A percentile compares a stretch with the other conserved stretches of the same genome.
phyloP scores from a whole-genome alignment of 2,329 filamentous ascomycete species.

The Fonsecaea erecta region DNA sequence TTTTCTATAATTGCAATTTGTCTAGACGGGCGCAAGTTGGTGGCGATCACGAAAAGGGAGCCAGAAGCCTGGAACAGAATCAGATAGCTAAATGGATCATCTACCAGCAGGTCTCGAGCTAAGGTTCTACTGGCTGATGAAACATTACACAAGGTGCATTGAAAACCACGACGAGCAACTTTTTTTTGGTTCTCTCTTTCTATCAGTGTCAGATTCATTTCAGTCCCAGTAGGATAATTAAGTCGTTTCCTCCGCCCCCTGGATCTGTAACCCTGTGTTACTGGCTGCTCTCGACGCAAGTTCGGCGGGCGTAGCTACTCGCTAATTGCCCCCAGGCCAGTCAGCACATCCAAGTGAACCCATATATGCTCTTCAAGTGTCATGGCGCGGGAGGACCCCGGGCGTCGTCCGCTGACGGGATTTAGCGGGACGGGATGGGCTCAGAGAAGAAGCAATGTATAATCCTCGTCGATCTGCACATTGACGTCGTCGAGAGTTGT shows the following conservation, averaged over 20 bases:
- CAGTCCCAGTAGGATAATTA: background rate
- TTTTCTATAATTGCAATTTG: background rate
- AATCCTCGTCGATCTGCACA: constrained; percentile 29
- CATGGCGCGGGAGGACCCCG: background rate
- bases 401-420: background rate
- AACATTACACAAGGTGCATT: background rate
- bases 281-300: too few species aligned
- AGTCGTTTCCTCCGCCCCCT: too few species aligned
- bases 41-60: background rate
- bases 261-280: too few species aligned
- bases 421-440: background rate
- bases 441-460: constrained; percentile 29
- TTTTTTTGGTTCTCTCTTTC: background rate
- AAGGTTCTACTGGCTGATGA: too few species aligned
- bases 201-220: background rate
- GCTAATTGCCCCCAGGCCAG: background rate
- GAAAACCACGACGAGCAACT: background rate
- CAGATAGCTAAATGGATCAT: too few species aligned
- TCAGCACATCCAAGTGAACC: background rate
- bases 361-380: background rate
- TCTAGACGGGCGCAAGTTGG: background rate
- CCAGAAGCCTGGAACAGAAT: background rate
- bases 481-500: constrained; percentile 24
- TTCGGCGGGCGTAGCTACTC: background rate
- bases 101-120: too few species aligned